Conservation (phyloP, 2,329 filamentous ascomycete genomes). For the Colletotrichum nymphaeae region DNA sequence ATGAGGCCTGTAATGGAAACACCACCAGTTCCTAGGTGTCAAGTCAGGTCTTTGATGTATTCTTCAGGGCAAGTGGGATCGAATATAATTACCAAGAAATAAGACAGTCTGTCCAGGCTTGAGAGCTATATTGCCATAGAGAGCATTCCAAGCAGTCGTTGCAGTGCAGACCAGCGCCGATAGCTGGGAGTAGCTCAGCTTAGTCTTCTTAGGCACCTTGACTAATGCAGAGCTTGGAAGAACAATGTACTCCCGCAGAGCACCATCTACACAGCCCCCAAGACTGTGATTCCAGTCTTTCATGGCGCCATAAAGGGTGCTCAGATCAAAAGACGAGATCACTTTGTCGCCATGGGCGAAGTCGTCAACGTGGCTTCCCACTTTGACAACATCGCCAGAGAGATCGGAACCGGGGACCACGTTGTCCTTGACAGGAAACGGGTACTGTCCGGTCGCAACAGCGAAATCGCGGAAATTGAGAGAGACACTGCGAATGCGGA, state of each 20-base stretch:
- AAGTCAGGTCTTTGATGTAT: background rate
- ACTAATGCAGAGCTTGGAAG: conserved; percentile 53
- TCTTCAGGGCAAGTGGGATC: too few species aligned
- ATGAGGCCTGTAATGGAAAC: conserved; percentile 57
- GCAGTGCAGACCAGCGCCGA: conserved; percentile 56
- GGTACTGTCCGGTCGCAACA: conserved; percentile 44
- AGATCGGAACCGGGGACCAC: conserved; percentile 50
- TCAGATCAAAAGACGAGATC: conserved; percentile 40
- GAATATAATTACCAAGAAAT: conserved; percentile 42
- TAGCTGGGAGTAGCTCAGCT: conserved; percentile 48
- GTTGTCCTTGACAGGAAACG: conserved; percentile 44
- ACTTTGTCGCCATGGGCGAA: conserved; percentile 47
- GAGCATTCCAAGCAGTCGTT: conserved; percentile 59
- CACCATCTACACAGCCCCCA: conserved; percentile 49
- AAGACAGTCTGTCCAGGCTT: conserved; percentile 53
- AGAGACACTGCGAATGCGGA: conserved; percentile 44
- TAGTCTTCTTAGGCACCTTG: conserved; percentile 49
- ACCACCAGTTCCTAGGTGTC: conserved; percentile 55
- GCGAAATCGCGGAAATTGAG: conserved; percentile 49
- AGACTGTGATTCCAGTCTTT: conserved; percentile 38
- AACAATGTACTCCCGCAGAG: conserved; percentile 54
- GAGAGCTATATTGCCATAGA: conserved; percentile 54
- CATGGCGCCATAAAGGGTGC: conserved; percentile 41
- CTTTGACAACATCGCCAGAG: conserved; percentile 47
- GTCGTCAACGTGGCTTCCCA: conserved; percentile 41